Conservation (phyloP, 768 basidiomycete genomes). For the Fomitopsis pulvina region DNA sequence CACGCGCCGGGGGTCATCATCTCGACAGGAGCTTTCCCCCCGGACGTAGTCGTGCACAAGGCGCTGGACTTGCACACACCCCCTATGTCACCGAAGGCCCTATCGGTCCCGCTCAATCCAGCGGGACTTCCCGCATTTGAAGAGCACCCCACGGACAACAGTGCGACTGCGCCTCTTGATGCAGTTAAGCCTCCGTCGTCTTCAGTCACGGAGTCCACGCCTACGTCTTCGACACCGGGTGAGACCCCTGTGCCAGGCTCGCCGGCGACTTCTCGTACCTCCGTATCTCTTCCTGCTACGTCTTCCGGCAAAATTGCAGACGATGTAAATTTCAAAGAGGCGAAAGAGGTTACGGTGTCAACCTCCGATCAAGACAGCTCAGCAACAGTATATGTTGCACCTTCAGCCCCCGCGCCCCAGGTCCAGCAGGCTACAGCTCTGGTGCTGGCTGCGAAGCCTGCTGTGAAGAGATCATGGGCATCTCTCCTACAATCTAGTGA, state of each 20-base stretch:
- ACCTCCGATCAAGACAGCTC: conserved; percentile 2
- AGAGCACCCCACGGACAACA: conserved; percentile 2
- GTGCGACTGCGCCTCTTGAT: conserved; percentile 15
- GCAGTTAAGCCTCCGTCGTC: conserved; percentile 36
- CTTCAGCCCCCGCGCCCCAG: conserved; percentile 8
- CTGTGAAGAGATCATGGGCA: conserved; percentile 66
- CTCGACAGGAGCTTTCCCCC: conserved; percentile 56
- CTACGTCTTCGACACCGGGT: conserved; percentile 43
- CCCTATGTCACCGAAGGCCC: conserved; percentile 20
- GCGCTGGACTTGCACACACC: conserved; percentile 53
- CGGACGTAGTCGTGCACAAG: conserved; percentile 45
- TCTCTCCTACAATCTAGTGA: conserved; percentile 52
- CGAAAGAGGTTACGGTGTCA: background rate
- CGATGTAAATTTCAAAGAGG: background rate
- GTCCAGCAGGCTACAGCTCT: conserved; percentile 8
- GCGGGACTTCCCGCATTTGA: background rate
- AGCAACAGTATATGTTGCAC: conserved; percentile 6
- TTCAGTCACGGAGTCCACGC: conserved; percentile 43
- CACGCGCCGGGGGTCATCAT: conserved; percentile 68
- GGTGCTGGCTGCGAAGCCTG: conserved; percentile 18
- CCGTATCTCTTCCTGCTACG: conserved; percentile 33
- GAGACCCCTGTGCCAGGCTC: conserved; percentile 44
- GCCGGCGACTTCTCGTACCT: conserved; percentile 55
- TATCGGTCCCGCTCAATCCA: conserved; percentile 6
- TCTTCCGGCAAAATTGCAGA: conserved; percentile 10